Evolutionary conservation across 2,329 filamentous ascomycete species (phyloP).

Genomic region (Fusarium graminum): DNA sequence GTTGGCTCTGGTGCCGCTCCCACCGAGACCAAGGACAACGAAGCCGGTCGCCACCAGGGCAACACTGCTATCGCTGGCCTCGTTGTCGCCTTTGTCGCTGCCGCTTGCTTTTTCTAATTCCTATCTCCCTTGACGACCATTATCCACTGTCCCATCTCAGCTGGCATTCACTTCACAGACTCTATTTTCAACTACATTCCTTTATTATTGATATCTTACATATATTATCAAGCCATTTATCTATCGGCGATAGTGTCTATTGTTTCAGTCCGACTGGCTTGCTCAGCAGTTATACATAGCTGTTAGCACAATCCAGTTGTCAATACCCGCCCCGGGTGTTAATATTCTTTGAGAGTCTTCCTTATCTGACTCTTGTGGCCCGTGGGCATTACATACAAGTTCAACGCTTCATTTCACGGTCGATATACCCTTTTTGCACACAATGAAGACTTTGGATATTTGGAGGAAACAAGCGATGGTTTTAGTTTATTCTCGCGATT

Average conservation of each 20-base stretch:
- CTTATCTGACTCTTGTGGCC: conserved; percentile 25
- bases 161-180: conserved; percentile 45
- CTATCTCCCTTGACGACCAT: conserved; percentile 26
- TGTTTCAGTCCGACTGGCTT: conserved; percentile 43
- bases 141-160: conserved; percentile 31
- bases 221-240: conserved; percentile 48
- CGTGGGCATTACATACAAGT: conserved; percentile 47
- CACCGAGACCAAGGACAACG: conserved; percentile 58
- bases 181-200: conserved; percentile 40
- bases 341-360: conserved; percentile 32
- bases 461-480: conserved; percentile 44
- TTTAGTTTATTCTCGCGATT: conserved; percentile 43
- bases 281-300: conserved; percentile 3
- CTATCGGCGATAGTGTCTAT: conserved; percentile 55
- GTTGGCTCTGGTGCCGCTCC: conserved; percentile 50
- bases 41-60: conserved; percentile 62
- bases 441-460: conserved; percentile 45
- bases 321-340: conserved; percentile 40
- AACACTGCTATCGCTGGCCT: conserved; percentile 66
- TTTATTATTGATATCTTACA: conserved; percentile 46
- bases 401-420: conserved; percentile 50
- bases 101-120: conserved; percentile 62
- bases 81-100: conserved; percentile 67
- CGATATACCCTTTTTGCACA: conserved; percentile 51
- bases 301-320: conserved; percentile 18